These are phyloP conservation scores for Mucor mucedo DNA, from an alignment of 371 early-diverging fungal genomes.

Conservation along the genomic window DNA sequence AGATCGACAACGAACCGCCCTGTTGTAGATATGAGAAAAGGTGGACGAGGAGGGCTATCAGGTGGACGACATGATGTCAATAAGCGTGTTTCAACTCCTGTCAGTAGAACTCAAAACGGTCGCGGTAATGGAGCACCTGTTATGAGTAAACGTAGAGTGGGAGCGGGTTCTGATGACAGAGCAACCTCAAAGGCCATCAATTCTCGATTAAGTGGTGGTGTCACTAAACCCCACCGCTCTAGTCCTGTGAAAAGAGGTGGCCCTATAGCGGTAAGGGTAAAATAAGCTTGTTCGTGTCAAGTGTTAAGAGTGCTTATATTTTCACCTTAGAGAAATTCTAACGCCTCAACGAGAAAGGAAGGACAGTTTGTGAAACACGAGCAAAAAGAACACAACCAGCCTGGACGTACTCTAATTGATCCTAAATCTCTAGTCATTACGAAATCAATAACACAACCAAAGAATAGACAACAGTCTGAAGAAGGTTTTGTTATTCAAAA, in stretches of 20 bases:
- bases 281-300: background rate
- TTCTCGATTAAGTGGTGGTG: conserved; percentile 6
- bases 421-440: conserved; percentile 26
- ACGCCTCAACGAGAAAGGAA: background rate
- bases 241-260: background rate
- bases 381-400: background rate
- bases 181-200: conserved; percentile 5
- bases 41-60: background rate
- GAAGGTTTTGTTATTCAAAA: conserved; percentile 11
- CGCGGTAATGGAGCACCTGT: background rate
- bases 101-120: background rate
- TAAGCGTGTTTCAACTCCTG: background rate
- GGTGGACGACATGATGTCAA: background rate
- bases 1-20: background rate
- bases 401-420: conserved; percentile 2
- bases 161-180: background rate
- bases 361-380: background rate
- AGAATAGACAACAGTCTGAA: background rate
- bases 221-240: conserved; percentile 9
- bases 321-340: background rate
- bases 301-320: background rate
- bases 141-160: conserved; percentile 1
- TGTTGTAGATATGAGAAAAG: background rate
- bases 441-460: conserved; percentile 8
- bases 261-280: background rate